Percentiles rank a stretch among this genome's conserved stretches.
Evolutionary conservation across 73 alveolate species (phyloP).

Genomic region (Effrenium voratum): DNA sequence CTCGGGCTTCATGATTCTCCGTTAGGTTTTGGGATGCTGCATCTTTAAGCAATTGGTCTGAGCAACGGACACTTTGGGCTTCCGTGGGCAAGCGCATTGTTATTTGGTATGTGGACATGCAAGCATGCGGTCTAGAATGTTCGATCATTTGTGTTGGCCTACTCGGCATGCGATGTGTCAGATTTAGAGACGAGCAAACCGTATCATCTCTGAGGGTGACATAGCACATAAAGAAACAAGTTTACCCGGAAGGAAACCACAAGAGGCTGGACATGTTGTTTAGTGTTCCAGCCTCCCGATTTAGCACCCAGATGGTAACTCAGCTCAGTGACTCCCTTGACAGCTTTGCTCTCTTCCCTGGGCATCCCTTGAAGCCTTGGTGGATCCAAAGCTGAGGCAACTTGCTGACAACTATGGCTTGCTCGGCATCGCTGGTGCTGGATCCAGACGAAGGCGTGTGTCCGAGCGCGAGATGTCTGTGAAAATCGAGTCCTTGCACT

Average conservation of each 20-base stretch:
- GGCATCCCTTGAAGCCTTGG: not conserved
- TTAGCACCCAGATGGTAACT: not conserved
- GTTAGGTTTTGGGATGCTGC: no score
- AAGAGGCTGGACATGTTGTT: not conserved
- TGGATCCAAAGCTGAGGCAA: not conserved
- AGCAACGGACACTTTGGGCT: no score
- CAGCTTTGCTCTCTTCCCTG: no score
- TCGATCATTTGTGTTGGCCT: no score
- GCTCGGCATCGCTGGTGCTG: conserved; percentile 32
- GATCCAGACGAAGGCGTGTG: not conserved
- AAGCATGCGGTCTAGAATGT: no score
- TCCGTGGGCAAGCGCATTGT: no score
- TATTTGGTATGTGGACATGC: no score
- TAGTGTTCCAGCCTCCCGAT: not conserved
- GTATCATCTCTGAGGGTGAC: not conserved
- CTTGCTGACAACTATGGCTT: conserved; percentile 47
- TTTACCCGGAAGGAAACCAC: not conserved
- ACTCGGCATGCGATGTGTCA: no score
- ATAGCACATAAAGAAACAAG: not conserved
- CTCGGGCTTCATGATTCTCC: no score
- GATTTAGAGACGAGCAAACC: no score
- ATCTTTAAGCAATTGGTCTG: no score
- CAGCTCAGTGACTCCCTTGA: not conserved
- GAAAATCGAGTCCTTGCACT: not conserved
- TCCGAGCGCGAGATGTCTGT: not conserved